phyloP scores from a whole-genome alignment of 257 asterid species.

The Craterostigma plantagineum region DNA sequence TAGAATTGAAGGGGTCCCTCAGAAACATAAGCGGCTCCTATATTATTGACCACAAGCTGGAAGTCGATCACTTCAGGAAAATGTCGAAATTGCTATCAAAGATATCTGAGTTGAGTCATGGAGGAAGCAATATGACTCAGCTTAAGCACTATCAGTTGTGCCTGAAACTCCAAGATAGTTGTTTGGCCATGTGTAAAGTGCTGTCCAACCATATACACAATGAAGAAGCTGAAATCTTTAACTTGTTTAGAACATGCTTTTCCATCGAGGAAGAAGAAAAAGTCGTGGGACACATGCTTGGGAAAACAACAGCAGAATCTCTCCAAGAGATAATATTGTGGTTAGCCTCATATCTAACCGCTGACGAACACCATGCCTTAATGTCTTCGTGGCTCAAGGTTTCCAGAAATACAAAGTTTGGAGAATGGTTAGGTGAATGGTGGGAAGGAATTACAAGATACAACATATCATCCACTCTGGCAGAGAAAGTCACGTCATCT shows the following conservation, averaged over 20 bases:
- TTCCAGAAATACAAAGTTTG: slow-evolving; percentile 47
- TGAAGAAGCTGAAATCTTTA: slow-evolving; percentile 62
- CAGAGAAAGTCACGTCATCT: slow-evolving; percentile 18
- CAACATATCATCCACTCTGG: slow-evolving; percentile 13
- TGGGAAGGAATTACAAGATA: slow-evolving; percentile 47
- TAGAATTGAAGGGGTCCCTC: slow-evolving; percentile 57
- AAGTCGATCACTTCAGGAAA: slow-evolving; percentile 36
- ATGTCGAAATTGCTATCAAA: slow-evolving; percentile 27
- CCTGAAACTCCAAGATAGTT: slow-evolving; percentile 39
- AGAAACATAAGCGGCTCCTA: slow-evolving; percentile 53
- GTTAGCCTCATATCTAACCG: slow-evolving; percentile 48
- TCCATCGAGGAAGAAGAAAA: slow-evolving; percentile 61
- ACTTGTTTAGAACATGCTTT: slow-evolving; percentile 40
- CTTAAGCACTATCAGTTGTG: slow-evolving; percentile 24
- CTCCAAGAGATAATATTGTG: slow-evolving; percentile 63
- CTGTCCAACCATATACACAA: slow-evolving; percentile 51
- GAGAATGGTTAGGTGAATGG: slow-evolving; percentile 79
- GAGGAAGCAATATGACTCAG: slow-evolving; percentile 14
- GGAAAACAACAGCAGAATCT: slow-evolving; percentile 40
- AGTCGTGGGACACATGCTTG: slow-evolving; percentile 59
- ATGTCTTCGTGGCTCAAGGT: slow-evolving; percentile 49
- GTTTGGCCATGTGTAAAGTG: slow-evolving; percentile 50
- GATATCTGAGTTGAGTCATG: slow-evolving; percentile 20
- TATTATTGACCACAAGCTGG: slow-evolving; percentile 59
- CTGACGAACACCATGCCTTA: slow-evolving; percentile 39